A percentile compares a stretch with the other conserved stretches of the same genome.
Evolutionary conservation across 768 basidiomycete genomes (phyloP).

Genomic region (Mycena alexandri): DNA sequence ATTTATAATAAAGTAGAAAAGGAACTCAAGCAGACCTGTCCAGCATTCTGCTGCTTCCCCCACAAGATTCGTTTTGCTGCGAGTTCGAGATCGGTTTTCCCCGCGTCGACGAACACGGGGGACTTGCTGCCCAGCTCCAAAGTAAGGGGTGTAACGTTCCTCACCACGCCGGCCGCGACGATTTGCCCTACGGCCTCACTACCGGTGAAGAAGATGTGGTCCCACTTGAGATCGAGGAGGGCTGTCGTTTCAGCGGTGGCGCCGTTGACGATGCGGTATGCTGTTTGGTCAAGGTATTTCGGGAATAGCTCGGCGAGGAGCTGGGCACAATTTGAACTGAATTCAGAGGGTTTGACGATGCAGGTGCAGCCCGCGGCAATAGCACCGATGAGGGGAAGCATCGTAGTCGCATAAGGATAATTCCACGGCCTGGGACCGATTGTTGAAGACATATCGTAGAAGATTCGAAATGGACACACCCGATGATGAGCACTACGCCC

Average conservation of each 20-base stretch:
- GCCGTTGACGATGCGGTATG: slow-evolving; percentile 70
- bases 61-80: slow-evolving; percentile 31
- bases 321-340: slow-evolving; percentile 60
- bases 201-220: slow-evolving; percentile 44
- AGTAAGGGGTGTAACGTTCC: slow-evolving; percentile 66
- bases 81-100: slow-evolving; percentile 43
- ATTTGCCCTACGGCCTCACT: slow-evolving; percentile 61
- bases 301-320: slow-evolving; percentile 69
- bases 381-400: slow-evolving; percentile 76
- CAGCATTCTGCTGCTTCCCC: slow-evolving; percentile 28
- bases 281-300: slow-evolving; percentile 60
- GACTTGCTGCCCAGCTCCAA: slow-evolving; percentile 71
- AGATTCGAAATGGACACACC: neutral
- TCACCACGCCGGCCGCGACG: slow-evolving; percentile 64
- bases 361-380: slow-evolving; percentile 82
- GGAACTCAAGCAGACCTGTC: slow-evolving; percentile 20
- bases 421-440: slow-evolving; percentile 78
- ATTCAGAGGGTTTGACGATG: slow-evolving; percentile 77
- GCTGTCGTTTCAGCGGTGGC: slow-evolving; percentile 68
- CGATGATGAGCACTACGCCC: slow-evolving; percentile 21
- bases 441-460: too few species aligned
- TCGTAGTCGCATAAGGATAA: slow-evolving; percentile 67
- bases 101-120: slow-evolving; percentile 56
- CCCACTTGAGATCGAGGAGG: slow-evolving; percentile 62
- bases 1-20: too few species aligned